Evolutionary conservation across 768 basidiomycete species (phyloP).

Genomic region (Termitomyces sp.): DNA sequence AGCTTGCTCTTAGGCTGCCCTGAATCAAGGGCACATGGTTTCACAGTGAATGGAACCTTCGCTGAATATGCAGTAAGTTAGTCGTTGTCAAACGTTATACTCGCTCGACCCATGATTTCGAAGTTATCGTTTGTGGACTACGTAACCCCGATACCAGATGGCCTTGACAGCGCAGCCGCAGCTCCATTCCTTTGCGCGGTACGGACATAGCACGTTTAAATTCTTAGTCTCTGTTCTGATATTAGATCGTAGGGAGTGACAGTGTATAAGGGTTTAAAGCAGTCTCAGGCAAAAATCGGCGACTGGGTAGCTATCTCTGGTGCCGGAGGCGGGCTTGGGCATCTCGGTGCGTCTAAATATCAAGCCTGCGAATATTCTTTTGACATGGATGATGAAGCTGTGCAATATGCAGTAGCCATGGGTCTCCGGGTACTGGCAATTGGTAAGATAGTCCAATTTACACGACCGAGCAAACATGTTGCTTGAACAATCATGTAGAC

Average conservation of each 20-base stretch:
- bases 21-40: conserved; percentile 46
- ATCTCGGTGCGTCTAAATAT: conserved; percentile 44
- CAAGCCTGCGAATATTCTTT: not conserved
- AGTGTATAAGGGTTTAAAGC: conserved; percentile 76
- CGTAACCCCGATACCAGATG: conserved; percentile 74
- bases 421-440: conserved; percentile 62
- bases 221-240: not conserved
- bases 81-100: not conserved
- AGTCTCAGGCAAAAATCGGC: conserved; percentile 51
- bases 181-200: conserved; percentile 74
- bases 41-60: conserved; percentile 67
- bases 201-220: conserved; percentile 11
- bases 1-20: conserved; percentile 37
- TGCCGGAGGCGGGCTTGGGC: conserved; percentile 76
- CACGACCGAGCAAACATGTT: not conserved
- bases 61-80: conserved; percentile 49
- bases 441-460: conserved; percentile 20
- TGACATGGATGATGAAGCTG: conserved; percentile 29
- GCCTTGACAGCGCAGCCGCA: conserved; percentile 54
- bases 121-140: conserved; percentile 60
- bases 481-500: conserved; percentile 38
- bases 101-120: not conserved
- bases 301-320: conserved; percentile 73
- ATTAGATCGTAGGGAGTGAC: conserved; percentile 56
- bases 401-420: conserved; percentile 76